Percentiles rank a stretch among this genome's conserved stretches.
Evolutionary conservation across 805 yeast species (phyloP).

Genomic region (Ogataea glucozyma): DNA sequence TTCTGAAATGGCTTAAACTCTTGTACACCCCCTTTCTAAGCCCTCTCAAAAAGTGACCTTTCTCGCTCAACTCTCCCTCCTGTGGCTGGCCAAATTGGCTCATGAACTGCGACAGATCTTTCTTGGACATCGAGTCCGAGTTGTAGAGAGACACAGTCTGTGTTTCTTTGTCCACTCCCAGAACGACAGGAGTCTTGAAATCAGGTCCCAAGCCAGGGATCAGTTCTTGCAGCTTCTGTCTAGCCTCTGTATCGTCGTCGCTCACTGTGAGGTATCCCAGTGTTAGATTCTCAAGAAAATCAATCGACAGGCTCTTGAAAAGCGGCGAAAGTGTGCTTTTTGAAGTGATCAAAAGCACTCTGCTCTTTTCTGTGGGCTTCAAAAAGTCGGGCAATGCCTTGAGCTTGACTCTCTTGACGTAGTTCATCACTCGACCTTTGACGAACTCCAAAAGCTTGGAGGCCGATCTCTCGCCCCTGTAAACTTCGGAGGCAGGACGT

Average conservation of each 20-base stretch:
- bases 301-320: conserved; percentile 68
- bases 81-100: conserved; percentile 32
- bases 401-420: conserved; percentile 51
- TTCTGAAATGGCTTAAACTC: conserved; percentile 24
- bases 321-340: conserved; percentile 52
- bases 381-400: conserved; percentile 36
- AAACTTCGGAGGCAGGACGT: conserved; percentile 54
- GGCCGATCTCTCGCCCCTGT: conserved; percentile 61
- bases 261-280: conserved; percentile 45
- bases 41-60: conserved; percentile 25
- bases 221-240: conserved; percentile 13
- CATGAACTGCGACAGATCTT: conserved; percentile 35
- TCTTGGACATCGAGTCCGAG: conserved; percentile 35
- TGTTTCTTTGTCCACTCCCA: conserved; percentile 27
- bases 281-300: conserved; percentile 53
- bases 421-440: conserved; percentile 62
- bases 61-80: conserved; percentile 38
- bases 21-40: conserved; percentile 26
- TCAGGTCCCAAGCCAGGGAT: conserved; percentile 21
- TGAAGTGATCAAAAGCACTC: conserved; percentile 55
- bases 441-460: conserved; percentile 56
- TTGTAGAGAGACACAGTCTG: conserved; percentile 24
- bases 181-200: conserved; percentile 25
- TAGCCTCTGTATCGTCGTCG: conserved; percentile 21
- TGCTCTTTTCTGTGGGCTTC: conserved; percentile 27